Evolutionary conservation across 441 rosid species (phyloP).

Genomic region (Euphorbia corollata): DNA sequence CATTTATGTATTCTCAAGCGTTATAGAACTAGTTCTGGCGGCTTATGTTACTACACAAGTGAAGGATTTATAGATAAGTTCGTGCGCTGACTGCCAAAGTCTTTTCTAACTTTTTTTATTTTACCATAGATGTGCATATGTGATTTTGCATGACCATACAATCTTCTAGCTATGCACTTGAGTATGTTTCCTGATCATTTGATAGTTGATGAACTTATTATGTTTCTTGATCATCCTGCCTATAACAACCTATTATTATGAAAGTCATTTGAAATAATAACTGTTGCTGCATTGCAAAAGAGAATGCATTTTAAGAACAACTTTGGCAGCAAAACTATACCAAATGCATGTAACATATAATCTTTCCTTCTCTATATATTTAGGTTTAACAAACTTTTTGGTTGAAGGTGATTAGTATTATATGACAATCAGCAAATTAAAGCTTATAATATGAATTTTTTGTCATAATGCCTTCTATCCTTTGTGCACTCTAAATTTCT

Average conservation of each 20-base stretch:
- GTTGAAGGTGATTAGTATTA: background rate
- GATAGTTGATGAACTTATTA: background rate
- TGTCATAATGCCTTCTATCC: slow-evolving; percentile 2
- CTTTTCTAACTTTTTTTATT: background rate
- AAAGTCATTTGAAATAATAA: background rate
- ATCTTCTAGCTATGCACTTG: slow-evolving; percentile 3
- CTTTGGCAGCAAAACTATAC: background rate
- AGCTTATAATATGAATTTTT: background rate
- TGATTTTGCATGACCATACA: background rate
- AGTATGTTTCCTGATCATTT: background rate
- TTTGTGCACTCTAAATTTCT: background rate
- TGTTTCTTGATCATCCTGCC: background rate
- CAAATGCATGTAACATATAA: background rate
- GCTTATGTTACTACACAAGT: background rate
- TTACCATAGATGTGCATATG: background rate
- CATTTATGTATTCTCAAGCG: background rate
- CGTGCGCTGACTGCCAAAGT: background rate
- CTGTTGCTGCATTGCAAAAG: slow-evolving; percentile 9
- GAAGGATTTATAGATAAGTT: background rate
- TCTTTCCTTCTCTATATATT: slow-evolving; percentile 13
- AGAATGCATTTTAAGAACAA: background rate
- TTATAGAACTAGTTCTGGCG: slow-evolving; percentile 1
- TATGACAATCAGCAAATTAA: slow-evolving; percentile 6
- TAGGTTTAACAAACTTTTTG: slow-evolving; percentile 6
- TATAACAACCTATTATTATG: background rate